phyloP scores from a whole-genome alignment of 177 flowering plant species.

The Vitis hybrid region DNA sequence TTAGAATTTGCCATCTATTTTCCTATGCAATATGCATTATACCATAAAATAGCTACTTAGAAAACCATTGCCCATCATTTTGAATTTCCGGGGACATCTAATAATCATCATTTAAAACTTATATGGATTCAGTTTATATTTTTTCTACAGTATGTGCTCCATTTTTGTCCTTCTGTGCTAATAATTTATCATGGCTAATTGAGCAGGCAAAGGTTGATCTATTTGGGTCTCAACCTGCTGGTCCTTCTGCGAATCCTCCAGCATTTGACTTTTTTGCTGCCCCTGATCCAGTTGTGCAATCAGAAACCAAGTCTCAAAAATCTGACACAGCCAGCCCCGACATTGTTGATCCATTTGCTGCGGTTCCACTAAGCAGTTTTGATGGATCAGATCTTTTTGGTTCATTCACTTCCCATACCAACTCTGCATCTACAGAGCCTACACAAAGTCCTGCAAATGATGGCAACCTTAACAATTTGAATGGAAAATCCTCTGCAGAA shows the following conservation, averaged over 20 bases:
- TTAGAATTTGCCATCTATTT: too few relatives aligned
- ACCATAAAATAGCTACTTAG: too few relatives aligned
- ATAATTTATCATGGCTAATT: neutral
- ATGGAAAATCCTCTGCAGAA: constrained; percentile 32
- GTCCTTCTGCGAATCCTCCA: constrained; percentile 55
- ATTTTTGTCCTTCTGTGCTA: neutral
- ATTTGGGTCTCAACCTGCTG: constrained; percentile 63
- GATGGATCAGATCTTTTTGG: constrained; percentile 77
- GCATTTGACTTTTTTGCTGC: constrained; percentile 61
- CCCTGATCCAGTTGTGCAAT: constrained; percentile 44
- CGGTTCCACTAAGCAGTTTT: constrained; percentile 69
- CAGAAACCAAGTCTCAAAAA: constrained; percentile 39
- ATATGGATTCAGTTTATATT: neutral
- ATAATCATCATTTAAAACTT: too few relatives aligned
- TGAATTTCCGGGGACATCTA: too few relatives aligned
- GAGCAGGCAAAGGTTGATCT: constrained; percentile 63
- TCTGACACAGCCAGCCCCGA: constrained; percentile 30
- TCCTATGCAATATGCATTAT: too few relatives aligned
- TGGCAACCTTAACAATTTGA: constrained; percentile 22
- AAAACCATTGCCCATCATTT: too few relatives aligned
- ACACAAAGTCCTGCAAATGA: constrained; percentile 26
- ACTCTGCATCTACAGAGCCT: constrained; percentile 39
- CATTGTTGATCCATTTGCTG: constrained; percentile 78
- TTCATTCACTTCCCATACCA: constrained; percentile 55
- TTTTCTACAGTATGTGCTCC: neutral